Percentiles rank a stretch among this genome's conserved stretches.
Conservation (phyloP, 805 yeast genomes). For the Suhomyces sp. region DNA sequence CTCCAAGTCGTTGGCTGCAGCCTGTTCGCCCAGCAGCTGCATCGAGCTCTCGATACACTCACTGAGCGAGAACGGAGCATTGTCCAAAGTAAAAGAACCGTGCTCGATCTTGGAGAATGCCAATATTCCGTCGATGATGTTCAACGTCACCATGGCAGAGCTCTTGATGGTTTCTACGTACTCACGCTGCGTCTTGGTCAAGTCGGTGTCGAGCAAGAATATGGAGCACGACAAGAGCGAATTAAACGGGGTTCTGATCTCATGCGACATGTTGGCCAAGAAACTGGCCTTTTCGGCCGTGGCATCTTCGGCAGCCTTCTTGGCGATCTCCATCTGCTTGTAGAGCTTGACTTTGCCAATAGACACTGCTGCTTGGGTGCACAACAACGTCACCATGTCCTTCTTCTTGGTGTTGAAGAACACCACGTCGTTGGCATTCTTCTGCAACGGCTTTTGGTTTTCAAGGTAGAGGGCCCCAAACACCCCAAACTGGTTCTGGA, state of each 20-base stretch:
- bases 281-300: constrained; percentile 54
- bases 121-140: constrained; percentile 52
- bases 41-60: constrained; percentile 48
- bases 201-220: constrained; percentile 46
- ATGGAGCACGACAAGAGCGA: constrained; percentile 48
- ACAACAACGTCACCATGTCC: constrained; percentile 41
- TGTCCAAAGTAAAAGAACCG: constrained; percentile 46
- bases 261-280: constrained; percentile 55
- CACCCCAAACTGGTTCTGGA: constrained; percentile 38
- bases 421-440: constrained; percentile 6
- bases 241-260: constrained; percentile 55
- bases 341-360: constrained; percentile 46
- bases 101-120: constrained; percentile 56
- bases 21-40: constrained; percentile 48
- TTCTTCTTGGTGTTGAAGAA: constrained; percentile 31
- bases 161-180: constrained; percentile 51
- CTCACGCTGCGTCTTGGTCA: constrained; percentile 43
- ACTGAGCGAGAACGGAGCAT: constrained; percentile 42
- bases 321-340: constrained; percentile 44
- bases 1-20: constrained; percentile 42
- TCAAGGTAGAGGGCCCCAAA: constrained; percentile 49
- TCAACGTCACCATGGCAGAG: constrained; percentile 50
- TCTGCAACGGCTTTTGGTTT: constrained; percentile 7
- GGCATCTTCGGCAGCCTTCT: constrained; percentile 47
- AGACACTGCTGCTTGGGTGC: constrained; percentile 53